phyloP scores from a whole-genome alignment of 2,329 filamentous ascomycete species.

The Exophiala sp. region DNA sequence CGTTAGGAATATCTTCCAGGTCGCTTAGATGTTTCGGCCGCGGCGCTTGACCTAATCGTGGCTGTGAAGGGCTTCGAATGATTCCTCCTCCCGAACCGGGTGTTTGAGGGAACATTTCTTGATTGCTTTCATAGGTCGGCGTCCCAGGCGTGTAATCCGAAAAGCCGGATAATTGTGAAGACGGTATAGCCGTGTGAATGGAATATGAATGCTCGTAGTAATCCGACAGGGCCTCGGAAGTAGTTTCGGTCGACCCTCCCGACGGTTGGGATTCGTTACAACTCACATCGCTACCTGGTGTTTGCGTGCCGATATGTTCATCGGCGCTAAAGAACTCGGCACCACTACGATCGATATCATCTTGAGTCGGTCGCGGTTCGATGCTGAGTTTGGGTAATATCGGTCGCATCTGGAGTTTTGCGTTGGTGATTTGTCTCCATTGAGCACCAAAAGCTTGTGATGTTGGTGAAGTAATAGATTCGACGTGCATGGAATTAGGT shows the following conservation, averaged over 20 bases:
- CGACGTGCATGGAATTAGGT: conserved; percentile 19
- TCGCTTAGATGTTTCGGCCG: conserved; percentile 50
- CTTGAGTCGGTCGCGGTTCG: conserved; percentile 10
- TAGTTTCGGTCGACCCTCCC: conserved; percentile 22
- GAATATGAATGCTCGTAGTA: conserved; percentile 79
- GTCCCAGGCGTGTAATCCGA: conserved; percentile 26
- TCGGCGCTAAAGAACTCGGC: conserved; percentile 26
- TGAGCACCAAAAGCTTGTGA: conserved; percentile 22
- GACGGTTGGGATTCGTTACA: conserved; percentile 26
- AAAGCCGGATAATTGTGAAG: conserved; percentile 53
- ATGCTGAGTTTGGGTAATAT: conserved; percentile 26
- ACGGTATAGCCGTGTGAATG: conserved; percentile 62
- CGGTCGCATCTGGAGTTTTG: conserved; percentile 27
- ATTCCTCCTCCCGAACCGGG: conserved; percentile 20
- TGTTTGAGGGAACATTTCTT: conserved; percentile 25
- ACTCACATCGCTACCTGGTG: conserved; percentile 26
- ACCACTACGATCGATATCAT: conserved; percentile 22
- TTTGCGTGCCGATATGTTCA: conserved; percentile 21
- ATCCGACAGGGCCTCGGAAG: conserved; percentile 49
- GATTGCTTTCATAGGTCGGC: conserved; percentile 27
- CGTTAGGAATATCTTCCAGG: conserved; percentile 67
- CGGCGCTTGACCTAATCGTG: conserved; percentile 23
- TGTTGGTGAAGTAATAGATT: conserved; percentile 15
- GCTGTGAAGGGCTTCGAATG: conserved; percentile 26
- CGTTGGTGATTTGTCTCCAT: conserved; percentile 27